Percentiles rank a stretch among this genome's conserved stretches.
These are phyloP conservation scores for Claviceps quebecensis DNA, from an alignment of 2,329 filamentous ascomycete genomes.

Conservation along the genomic window DNA sequence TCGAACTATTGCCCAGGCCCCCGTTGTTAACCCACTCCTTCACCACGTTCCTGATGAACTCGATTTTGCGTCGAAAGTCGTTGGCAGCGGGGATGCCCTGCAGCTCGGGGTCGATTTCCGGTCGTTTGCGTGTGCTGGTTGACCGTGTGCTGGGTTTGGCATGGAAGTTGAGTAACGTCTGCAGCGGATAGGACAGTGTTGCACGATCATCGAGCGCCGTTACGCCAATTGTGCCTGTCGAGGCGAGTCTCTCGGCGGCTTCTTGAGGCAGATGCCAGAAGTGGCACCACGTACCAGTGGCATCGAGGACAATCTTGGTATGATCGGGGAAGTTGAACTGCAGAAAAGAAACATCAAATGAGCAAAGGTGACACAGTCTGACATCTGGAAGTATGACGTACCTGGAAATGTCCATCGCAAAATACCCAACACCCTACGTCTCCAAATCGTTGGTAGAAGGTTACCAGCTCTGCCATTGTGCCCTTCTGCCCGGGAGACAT, in stretches of 20 bases:
- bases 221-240: slow-evolving; percentile 53
- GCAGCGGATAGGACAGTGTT: slow-evolving; percentile 56
- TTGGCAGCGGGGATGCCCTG: slow-evolving; percentile 58
- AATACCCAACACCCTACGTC: slow-evolving; percentile 75
- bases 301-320: slow-evolving; percentile 68
- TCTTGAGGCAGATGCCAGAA: slow-evolving; percentile 65
- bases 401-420: slow-evolving; percentile 64
- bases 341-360: background rate
- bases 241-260: slow-evolving; percentile 50
- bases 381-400: slow-evolving; percentile 18
- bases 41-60: slow-evolving; percentile 55
- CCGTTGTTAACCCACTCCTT: slow-evolving; percentile 58
- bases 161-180: slow-evolving; percentile 58
- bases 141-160: slow-evolving; percentile 30
- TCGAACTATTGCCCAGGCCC: slow-evolving; percentile 54
- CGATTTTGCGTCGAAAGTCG: slow-evolving; percentile 58
- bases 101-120: slow-evolving; percentile 45
- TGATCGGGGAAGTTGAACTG: slow-evolving; percentile 82
- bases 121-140: slow-evolving; percentile 37
- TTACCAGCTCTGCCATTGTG: slow-evolving; percentile 45
- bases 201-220: slow-evolving; percentile 58
- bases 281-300: slow-evolving; percentile 60
- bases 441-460: slow-evolving; percentile 69
- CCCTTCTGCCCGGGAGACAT: slow-evolving; percentile 23
- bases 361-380: background rate